Base-by-base conservation (phyloP, 345 rosid species). In the Brassica rapa region DNA sequence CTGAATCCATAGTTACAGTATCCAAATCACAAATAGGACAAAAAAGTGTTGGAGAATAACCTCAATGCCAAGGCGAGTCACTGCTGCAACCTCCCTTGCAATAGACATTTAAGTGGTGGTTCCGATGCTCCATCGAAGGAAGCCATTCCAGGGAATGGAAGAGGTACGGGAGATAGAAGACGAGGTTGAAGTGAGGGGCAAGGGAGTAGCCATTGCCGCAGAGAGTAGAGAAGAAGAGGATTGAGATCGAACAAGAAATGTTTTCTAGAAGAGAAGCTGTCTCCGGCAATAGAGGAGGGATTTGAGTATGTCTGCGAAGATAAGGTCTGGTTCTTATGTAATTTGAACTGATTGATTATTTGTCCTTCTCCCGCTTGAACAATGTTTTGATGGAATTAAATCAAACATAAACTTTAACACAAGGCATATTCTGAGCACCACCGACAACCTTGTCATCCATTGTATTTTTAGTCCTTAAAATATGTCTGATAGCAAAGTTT, bases 61-160 rank as follows among this genome's bases (percentile, higher is more conserved):
- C 97, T 94, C 97, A 66, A 92, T 84, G 71, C 98, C 98, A 66
- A 92, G 87, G 68, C 93, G 91, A 71, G 90, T 89, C 68, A 92
- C 97, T 49, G 92, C 85, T 66, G 98, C 97, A 62, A 94, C 97
- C 83, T 92, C 98, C 83, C 94, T 92, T 23, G 98, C 97, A 77
- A 91, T 91, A 35, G 95, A 82, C 98, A 94, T 83, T 83, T 94
- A 80, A 74, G 81, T 49, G 97, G 84, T 61, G 87, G 85, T 10
- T 83, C 85, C 2, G 90, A 77, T 35, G 81, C 66, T 51, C 82
- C 84, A 65, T 87, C 90, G 67, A 85, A 86, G 51, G 88, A 75
- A 81, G 86, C 72, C 55, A 49, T 49, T 14, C 55, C 55, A 49
- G 55, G 55, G n/a, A 49, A 49, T 19, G 55, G 19, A 19, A 19